Percentiles rank a stretch among this genome's conserved stretches.
Evolutionary conservation across 1,139 yeast genomes (phyloP).

Genomic region (Protomyces arabidopsidicola): DNA sequence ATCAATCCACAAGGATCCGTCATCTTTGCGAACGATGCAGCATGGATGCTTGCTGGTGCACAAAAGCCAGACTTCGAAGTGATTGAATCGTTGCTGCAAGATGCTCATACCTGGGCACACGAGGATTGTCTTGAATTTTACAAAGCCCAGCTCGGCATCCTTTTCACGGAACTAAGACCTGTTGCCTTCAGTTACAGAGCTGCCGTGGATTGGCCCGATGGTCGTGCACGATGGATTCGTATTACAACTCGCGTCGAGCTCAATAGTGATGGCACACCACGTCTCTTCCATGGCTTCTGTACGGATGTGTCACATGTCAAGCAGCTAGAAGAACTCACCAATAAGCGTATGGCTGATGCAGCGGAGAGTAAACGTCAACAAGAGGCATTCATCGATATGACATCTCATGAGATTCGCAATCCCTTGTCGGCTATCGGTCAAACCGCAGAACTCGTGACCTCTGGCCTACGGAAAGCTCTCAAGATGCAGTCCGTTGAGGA

Average conservation of each 20-base stretch:
- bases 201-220: background rate
- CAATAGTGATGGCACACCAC: conserved; percentile 29
- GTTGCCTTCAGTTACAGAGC: background rate
- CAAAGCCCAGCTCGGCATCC: background rate
- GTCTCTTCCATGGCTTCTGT: conserved; percentile 31
- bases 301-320: conserved; percentile 31
- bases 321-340: conserved; percentile 30
- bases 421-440: conserved; percentile 31
- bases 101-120: background rate
- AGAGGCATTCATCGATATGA: conserved; percentile 33
- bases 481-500: background rate
- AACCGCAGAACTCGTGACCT: conserved; percentile 25
- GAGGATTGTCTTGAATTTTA: background rate
- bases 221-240: background rate
- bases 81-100: background rate
- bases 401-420: conserved; percentile 33
- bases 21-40: conserved; percentile 31
- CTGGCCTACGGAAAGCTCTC: background rate
- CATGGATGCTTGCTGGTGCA: conserved; percentile 22
- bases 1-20: conserved; percentile 31
- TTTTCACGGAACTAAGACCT: background rate
- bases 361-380: conserved; percentile 33
- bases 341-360: conserved; percentile 33
- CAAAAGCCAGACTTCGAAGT: background rate
- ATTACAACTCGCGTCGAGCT: conserved; percentile 14